Evolutionary conservation across 1,284 basidiomycete species (phyloP).

Genomic region (Fistulina hepatica): DNA sequence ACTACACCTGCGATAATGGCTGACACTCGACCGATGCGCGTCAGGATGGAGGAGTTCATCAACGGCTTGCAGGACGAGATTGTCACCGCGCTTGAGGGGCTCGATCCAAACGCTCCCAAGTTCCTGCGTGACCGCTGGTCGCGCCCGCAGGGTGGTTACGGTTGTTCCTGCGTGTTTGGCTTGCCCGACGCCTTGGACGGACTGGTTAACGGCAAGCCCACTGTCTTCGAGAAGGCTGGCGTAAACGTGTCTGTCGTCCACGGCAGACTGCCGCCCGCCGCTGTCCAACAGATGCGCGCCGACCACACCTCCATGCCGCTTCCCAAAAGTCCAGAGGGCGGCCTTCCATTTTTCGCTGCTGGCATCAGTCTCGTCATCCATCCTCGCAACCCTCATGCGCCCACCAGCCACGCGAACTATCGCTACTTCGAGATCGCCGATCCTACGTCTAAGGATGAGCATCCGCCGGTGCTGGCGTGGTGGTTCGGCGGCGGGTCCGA

Average conservation of each 20-base stretch:
- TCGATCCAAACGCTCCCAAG: constrained; percentile 60
- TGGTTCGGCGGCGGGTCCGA: constrained; percentile 99
- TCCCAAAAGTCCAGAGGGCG: constrained; percentile 33
- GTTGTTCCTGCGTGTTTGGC: constrained; percentile 82
- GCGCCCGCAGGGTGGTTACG: constrained; percentile 76
- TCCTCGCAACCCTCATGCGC: constrained; percentile 83
- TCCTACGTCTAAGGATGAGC: constrained; percentile 24
- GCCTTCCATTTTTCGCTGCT: constrained; percentile 87
- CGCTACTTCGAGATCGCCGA: constrained; percentile 92
- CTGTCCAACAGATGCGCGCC: constrained; percentile 89
- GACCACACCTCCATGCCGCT: constrained; percentile 76
- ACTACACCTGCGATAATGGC: too few species aligned
- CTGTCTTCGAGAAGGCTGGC: constrained; percentile 90
- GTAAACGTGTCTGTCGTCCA: constrained; percentile 94
- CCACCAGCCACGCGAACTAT: constrained; percentile 95
- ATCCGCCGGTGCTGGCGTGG: constrained; percentile 63
- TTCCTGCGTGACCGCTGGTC: constrained; percentile 89
- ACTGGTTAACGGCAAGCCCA: constrained; percentile 21
- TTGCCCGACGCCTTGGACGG: constrained; percentile 35
- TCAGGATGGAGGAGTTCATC: constrained; percentile 75
- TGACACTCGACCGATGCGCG: constrained; percentile 54
- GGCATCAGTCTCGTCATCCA: constrained; percentile 91
- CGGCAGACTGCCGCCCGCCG: constrained; percentile 78
- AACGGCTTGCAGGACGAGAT: constrained; percentile 75
- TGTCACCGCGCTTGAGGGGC: constrained; percentile 65